Evolutionary conservation across 2,329 filamentous ascomycete genomes (phyloP), one percentile per base, ranked within the genome.

Genomic region (Colletotrichum camelliae): DNA sequence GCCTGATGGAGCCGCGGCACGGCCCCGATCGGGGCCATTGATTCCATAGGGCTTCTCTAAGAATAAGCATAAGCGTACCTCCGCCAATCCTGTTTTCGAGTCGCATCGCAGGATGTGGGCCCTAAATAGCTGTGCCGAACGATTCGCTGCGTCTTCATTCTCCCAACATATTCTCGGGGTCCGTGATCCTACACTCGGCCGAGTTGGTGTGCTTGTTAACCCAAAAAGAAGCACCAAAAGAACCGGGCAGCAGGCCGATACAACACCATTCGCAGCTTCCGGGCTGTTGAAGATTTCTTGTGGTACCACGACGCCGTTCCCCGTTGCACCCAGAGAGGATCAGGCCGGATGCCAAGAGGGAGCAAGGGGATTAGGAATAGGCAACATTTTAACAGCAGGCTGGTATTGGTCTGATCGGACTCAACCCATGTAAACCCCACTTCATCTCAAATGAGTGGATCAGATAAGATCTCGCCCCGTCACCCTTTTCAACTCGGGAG

Each of bases 401-500:
- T 39, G 33, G 18, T 24, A 68, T 68, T 68, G 66, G 66, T 12
- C 21, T 18, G 52, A 58, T 68, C 31, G 66, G 21, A 39, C 33
- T 52, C 29, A 52, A 16, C 33, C 65, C 66, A 2, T 58, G 66
- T 24, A 16, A 60, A 55, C 29, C 66, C 66, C 66, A 60, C 48
- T 29, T 10, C 16, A 60, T 18, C 16, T 7, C 52, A 60, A 24
- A 60, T 68, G 66, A 55, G 31, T 68, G 66, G 48, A 68, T 68
- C 52, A 48, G 66, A 68, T 68, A 68, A 68, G 66, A 60, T 68
- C 66, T 68, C 66, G 35, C 35, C 52, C 52, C 66, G 33, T 68
- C 66, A 68, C 66, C 66, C 66, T 68, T 58, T 58, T 57, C 27
- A 55, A 57, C 48, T 6, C 52, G 31, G 43, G 43, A 52, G 43